Percentiles rank a stretch among this genome's conserved stretches.
These are phyloP conservation scores for Kwoniella mangroviensis DNA, from an alignment of 768 basidiomycete species.

Conservation along the genomic window DNA sequence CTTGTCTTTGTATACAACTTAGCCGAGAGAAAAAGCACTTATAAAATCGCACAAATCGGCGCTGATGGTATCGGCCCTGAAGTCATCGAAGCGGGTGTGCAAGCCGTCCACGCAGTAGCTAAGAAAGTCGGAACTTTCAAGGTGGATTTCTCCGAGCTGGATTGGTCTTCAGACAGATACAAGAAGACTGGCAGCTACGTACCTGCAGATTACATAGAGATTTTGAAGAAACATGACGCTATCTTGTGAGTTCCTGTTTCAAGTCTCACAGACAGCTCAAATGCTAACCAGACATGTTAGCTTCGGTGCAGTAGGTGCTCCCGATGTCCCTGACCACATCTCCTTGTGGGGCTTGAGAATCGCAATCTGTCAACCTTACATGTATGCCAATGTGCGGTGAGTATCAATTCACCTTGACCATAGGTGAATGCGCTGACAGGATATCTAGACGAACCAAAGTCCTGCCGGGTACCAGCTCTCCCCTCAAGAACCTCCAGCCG, in stretches of 20 bases:
- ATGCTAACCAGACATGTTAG: slow-evolving; percentile 37
- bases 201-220: slow-evolving; percentile 56
- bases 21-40: slow-evolving; percentile 38
- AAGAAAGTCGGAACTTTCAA: slow-evolving; percentile 61
- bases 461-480: slow-evolving; percentile 62
- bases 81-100: slow-evolving; percentile 63
- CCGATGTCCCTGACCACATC: slow-evolving; percentile 66
- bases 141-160: slow-evolving; percentile 62
- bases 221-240: slow-evolving; percentile 47
- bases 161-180: slow-evolving; percentile 63
- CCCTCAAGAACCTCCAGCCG: slow-evolving; percentile 61
- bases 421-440: neutral
- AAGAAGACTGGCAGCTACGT: slow-evolving; percentile 63
- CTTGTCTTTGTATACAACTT: neutral
- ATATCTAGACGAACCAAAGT: slow-evolving; percentile 61
- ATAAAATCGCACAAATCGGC: slow-evolving; percentile 63
- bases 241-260: slow-evolving; percentile 42
- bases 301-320: slow-evolving; percentile 64
- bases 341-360: slow-evolving; percentile 65
- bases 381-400: slow-evolving; percentile 58
- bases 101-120: slow-evolving; percentile 62
- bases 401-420: neutral
- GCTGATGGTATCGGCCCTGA: slow-evolving; percentile 66
- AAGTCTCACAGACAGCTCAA: neutral
- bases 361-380: slow-evolving; percentile 64